Evolutionary conservation across 768 basidiomycete species (phyloP), one percentile per base, ranked within the genome.

Genomic region (Leccinum variicolor): DNA sequence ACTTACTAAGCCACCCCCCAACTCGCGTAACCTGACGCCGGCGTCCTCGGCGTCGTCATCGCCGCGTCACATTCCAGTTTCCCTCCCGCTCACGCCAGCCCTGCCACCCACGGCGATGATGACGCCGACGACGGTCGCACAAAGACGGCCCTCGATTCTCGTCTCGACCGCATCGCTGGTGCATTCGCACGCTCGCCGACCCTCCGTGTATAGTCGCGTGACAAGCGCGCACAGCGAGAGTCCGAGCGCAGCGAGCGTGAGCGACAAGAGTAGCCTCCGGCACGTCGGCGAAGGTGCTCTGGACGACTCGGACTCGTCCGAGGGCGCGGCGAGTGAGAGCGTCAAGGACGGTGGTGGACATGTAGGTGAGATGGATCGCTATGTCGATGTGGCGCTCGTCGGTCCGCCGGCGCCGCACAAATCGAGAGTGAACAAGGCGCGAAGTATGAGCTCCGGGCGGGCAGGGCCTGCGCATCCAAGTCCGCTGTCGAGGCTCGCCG

Each of bases 201-300:
- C 75, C 1, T 75, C 79, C 0, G 54, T 79, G 3, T 77, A 76
- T 54, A 76, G 76, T 21, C 78, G 81, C 6, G 72, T 79, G 3
- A 26, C 56, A 23, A 68, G 61, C 21, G 52, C 62, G 0, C 68
- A 65, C 33, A 73, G 70, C 52, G 75, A 75, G 33, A 74, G 63
- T 48, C 68, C 69, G 3, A 75, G 69, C 45, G 67, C 56, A 3
- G 70, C 72, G n/a, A 63, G 64, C 36, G 74, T 75, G 13, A 76
- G 76, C 60, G 75, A 78, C 53, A 70, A 69, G 53, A 88, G 81
- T 57, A 72, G 83, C 31, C 23, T 47, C 14, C 75, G 82, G 2
- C 84, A 90, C 63, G 82, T 86, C 11, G 90, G 90, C 4, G 90
- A 91, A 65, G 89, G 90, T 26, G 87, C 86, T 1, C 71, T 92